Evolutionary conservation across 805 yeast species (phyloP).

Genomic region (Cyberlindnera maritima): DNA sequence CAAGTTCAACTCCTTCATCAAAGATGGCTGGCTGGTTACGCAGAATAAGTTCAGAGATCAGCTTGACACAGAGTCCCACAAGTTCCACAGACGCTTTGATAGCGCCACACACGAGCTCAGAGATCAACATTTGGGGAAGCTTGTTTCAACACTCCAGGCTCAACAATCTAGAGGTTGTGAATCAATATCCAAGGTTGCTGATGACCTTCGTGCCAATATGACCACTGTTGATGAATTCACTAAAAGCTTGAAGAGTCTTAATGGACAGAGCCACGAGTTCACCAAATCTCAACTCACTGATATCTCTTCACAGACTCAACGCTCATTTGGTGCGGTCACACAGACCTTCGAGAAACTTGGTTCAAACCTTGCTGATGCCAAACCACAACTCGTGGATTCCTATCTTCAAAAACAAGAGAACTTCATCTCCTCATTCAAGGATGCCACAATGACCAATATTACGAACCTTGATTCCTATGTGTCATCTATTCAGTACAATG

Average conservation of each 20-base stretch:
- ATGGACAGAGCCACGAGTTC: constrained; percentile 15
- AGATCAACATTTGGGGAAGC: constrained; percentile 17
- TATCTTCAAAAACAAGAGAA: constrained; percentile 11
- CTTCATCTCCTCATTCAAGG: constrained; percentile 6
- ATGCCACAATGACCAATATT: constrained; percentile 7
- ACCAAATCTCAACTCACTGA: constrained; percentile 15
- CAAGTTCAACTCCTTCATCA: constrained; percentile 14
- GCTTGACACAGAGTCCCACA: background rate
- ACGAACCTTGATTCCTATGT: constrained; percentile 5
- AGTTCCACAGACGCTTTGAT: background rate
- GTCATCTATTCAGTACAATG: constrained; percentile 5
- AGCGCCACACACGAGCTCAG: constrained; percentile 15
- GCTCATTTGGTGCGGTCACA: constrained; percentile 15
- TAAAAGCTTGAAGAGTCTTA: constrained; percentile 11
- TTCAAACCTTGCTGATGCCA: constrained; percentile 10
- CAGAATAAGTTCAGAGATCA: constrained; percentile 17
- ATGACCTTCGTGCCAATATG: constrained; percentile 14
- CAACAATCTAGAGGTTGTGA: constrained; percentile 7
- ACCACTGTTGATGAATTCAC: constrained; percentile 11
- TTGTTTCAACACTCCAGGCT: constrained; percentile 18
- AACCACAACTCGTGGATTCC: constrained; percentile 21
- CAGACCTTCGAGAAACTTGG: constrained; percentile 12
- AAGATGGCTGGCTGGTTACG: constrained; percentile 16
- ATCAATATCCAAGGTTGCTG: background rate
- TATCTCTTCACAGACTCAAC: constrained; percentile 14